Conservation (phyloP, 768 basidiomycete genomes). For the Podaxis sp. region DNA sequence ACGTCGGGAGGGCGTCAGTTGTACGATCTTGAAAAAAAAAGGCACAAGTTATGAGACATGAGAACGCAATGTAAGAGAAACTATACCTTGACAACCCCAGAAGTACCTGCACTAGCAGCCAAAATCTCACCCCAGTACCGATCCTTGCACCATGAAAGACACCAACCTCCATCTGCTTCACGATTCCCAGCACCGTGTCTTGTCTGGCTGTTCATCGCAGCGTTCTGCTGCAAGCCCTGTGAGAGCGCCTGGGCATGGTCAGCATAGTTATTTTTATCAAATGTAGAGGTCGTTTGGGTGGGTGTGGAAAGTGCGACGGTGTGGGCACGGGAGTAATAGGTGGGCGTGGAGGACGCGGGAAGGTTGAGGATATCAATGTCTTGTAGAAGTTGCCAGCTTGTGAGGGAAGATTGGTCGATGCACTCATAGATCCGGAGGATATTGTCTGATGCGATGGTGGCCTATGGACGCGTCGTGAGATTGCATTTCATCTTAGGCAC, state of each 20-base stretch:
- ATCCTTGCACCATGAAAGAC: constrained; percentile 94
- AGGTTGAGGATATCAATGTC: constrained; percentile 73
- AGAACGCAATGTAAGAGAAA: neutral
- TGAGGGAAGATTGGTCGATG: constrained; percentile 69
- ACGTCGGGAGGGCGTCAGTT: constrained; percentile 62
- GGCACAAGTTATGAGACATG: neutral
- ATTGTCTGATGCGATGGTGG: constrained; percentile 87
- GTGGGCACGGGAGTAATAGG: constrained; percentile 36
- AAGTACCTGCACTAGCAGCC: constrained; percentile 72
- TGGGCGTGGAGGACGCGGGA: constrained; percentile 39
- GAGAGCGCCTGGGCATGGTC: constrained; percentile 67
- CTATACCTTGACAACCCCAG: constrained; percentile 72
- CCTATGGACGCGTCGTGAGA: constrained; percentile 45
- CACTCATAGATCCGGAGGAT: constrained; percentile 89
- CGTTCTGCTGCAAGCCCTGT: constrained; percentile 42
- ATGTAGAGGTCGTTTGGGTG: constrained; percentile 57
- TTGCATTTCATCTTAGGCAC: neutral
- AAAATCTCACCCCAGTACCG: constrained; percentile 93
- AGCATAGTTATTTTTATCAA: constrained; percentile 58
- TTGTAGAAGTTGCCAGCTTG: constrained; percentile 74
- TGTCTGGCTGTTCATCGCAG: constrained; percentile 20
- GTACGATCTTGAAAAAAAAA: constrained; percentile 57
- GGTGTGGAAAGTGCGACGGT: constrained; percentile 69
- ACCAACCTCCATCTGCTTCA: constrained; percentile 92
- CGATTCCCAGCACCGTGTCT: constrained; percentile 55